These are phyloP conservation scores for Fistulifera pelliculosa DNA, from an alignment of 108 stramenopile genomes.

Conservation along the genomic window DNA sequence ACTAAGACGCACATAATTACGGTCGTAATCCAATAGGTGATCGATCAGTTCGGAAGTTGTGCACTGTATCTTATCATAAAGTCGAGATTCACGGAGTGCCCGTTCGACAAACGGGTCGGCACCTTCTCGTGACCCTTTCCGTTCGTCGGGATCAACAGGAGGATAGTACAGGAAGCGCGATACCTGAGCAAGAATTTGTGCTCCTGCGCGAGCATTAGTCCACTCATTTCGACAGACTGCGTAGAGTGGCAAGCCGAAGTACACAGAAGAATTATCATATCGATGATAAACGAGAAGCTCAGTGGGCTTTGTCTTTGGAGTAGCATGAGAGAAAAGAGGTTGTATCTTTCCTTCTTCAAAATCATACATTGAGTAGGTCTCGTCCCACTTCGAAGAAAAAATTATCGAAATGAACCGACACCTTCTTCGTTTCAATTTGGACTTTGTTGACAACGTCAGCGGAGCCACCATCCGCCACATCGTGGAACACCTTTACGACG, in stretches of 20 bases:
- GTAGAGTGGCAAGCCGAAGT: constrained; percentile 71
- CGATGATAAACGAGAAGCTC: constrained; percentile 75
- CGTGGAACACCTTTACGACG: constrained; percentile 66
- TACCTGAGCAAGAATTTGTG: constrained; percentile 81
- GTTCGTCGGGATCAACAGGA: not conserved
- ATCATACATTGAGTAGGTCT: constrained; percentile 68
- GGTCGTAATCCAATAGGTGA: constrained; percentile 52
- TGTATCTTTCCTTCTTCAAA: constrained; percentile 62
- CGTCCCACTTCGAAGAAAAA: constrained; percentile 91
- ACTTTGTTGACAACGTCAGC: constrained; percentile 11
- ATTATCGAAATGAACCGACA: constrained; percentile 88
- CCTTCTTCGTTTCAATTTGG: constrained; percentile 24
- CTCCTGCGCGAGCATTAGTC: constrained; percentile 84
- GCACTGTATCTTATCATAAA: constrained; percentile 42
- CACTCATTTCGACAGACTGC: constrained; percentile 77
- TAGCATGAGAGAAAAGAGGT: constrained; percentile 73
- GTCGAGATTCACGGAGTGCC: constrained; percentile 2
- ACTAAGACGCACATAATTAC: constrained; percentile 39
- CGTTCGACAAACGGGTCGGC: not conserved
- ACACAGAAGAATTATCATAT: constrained; percentile 28
- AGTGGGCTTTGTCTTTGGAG: constrained; percentile 59
- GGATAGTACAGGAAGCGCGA: constrained; percentile 46
- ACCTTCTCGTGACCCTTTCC: not conserved
- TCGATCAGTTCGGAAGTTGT: constrained; percentile 62
- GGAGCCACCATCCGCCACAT: constrained; percentile 10